phyloP scores from a whole-genome alignment of 352 stramenopile species.

The Thraustotheca clavata region DNA sequence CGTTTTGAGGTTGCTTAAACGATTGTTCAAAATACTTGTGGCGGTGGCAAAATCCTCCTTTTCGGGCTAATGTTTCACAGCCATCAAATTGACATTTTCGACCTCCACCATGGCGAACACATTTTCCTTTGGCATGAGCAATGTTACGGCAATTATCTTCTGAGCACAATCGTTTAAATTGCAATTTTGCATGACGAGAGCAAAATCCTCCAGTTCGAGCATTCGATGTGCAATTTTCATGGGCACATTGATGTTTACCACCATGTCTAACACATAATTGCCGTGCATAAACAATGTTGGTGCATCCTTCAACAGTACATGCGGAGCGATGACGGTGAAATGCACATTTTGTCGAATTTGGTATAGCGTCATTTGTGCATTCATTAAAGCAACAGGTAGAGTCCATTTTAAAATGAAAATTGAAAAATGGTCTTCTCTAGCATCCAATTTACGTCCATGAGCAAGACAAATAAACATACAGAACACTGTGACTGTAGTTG shows the following conservation, averaged over 20 bases:
- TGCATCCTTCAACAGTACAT: slow-evolving; percentile 3
- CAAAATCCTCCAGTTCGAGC: slow-evolving; percentile 70
- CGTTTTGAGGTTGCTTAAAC: too few species aligned
- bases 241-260: neutral
- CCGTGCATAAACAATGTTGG: slow-evolving; percentile 17
- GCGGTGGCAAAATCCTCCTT: slow-evolving; percentile 11
- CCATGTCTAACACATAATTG: slow-evolving; percentile 12
- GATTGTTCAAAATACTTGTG: too few species aligned
- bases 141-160: neutral
- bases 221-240: slow-evolving; percentile 33
- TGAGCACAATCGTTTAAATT: slow-evolving; percentile 10
- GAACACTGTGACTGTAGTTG: too few species aligned
- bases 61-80: neutral
- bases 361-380: slow-evolving; percentile 15
- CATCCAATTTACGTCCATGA: too few species aligned
- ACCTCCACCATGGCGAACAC: slow-evolving; percentile 11
- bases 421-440: too few species aligned
- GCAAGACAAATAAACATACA: too few species aligned
- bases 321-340: slow-evolving; percentile 8
- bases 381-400: slow-evolving; percentile 15
- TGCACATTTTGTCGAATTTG: slow-evolving; percentile 2
- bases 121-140: slow-evolving; percentile 6
- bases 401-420: too few species aligned
- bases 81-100: neutral
- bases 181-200: slow-evolving; percentile 41